These are phyloP conservation scores for Globisporangium ultimum DNA, from an alignment of 352 stramenopile species.

Conservation along the genomic window DNA sequence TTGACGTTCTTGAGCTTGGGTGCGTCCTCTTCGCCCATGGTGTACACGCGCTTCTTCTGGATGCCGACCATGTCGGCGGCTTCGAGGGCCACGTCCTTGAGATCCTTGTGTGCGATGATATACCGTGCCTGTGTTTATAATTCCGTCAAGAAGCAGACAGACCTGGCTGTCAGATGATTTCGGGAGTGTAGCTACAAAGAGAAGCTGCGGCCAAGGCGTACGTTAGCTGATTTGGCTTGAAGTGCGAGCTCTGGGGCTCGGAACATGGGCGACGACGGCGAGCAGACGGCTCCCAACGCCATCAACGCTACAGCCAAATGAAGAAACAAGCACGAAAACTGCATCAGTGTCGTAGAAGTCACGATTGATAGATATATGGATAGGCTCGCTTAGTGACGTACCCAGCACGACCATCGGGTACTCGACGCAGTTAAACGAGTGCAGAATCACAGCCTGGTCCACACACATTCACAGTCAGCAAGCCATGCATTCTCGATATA, in stretches of 20 bases:
- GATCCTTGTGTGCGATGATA: constrained; percentile 51
- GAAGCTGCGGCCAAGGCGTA: constrained; percentile 6
- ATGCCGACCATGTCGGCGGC: constrained; percentile 28
- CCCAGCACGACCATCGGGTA: constrained; percentile 52
- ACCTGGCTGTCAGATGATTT: no score
- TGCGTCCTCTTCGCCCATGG: constrained; percentile 26
- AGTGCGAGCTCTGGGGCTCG: constrained; percentile 37
- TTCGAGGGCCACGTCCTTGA: constrained; percentile 46
- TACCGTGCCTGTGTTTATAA: constrained; percentile 29
- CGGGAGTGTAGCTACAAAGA: background rate
- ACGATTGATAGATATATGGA: no score
- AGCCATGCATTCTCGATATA: no score
- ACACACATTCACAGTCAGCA: background rate
- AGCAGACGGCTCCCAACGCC: constrained; percentile 49
- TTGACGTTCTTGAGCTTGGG: constrained; percentile 43
- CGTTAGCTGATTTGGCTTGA: constrained; percentile 41
- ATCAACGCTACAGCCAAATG: constrained; percentile 34
- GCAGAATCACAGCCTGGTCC: constrained; percentile 44
- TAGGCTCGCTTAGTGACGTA: no score
- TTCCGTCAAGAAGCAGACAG: no score
- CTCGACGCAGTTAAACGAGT: constrained; percentile 73
- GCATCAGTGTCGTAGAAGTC: no score
- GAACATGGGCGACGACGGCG: constrained; percentile 58
- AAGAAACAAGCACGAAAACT: background rate
- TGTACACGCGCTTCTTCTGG: constrained; percentile 40